Evolutionary conservation across 1,284 basidiomycete genomes (phyloP), one percentile per base, ranked within the genome.

Genomic region (Naganishia sp.): DNA sequence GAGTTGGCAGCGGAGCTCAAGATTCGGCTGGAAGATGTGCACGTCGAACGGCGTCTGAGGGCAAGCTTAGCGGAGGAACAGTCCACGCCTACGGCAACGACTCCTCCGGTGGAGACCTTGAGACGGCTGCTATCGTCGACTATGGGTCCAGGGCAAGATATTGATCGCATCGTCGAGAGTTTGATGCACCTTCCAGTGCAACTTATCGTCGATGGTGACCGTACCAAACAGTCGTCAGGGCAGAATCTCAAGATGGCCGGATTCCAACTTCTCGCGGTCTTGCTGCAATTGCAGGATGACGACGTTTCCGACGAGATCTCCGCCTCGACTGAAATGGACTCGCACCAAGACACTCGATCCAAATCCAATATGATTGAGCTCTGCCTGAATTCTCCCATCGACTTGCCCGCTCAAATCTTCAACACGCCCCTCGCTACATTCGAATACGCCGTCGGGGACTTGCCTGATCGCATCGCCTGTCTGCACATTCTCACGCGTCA

Each of bases 401-500:
- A 61, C 21, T 41, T 61, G 31, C 47, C 58, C 2, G 10, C 43
- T 11, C 47, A 51, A 50, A n/a, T n/a, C 45, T 25, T 42, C n/a
- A 39, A 21, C 17, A 61, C 58, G 23, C 39, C 47, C 13, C 47
- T 50, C 7, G 47, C 47, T 6, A 49, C 47, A 17, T 61, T 50
- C 39, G 58, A 61, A 41, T 51, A 42, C 47, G 35, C 58, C 35
- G 21, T 61, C 7, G 47, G 47, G 2, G 58, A 61, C 41, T 42
- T 61, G 58, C 58, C 58, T 23, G 49, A 63, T 32, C 61, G 61
- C 18, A 54, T 54, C 23, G 61, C 61, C 13, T 63, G 51, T 47
- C 49, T 63, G 25, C 43, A 53, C 31, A 42, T 53, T 5, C 18
- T 63, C 39, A 63, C 61, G 28, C 50, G 43, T 25, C 50, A 54